These are phyloP conservation scores for Eragrostis tef DNA, from an alignment of 202 grass and related monocot genomes.

Conservation along the genomic window DNA sequence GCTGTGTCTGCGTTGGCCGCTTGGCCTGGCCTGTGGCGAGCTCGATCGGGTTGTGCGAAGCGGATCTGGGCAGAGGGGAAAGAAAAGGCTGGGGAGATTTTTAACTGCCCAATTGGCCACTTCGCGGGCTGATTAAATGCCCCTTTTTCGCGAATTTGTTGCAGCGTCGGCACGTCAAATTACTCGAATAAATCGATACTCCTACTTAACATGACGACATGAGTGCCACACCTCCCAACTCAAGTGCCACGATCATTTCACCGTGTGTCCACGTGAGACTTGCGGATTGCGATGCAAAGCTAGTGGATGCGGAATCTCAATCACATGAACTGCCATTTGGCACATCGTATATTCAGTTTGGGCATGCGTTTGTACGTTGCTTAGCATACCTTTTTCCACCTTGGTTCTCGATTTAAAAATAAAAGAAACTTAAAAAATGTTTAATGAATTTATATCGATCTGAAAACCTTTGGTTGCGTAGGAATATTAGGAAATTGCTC, in stretches of 20 bases:
- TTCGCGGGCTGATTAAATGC: slow-evolving; percentile 32
- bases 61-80: slow-evolving; percentile 44
- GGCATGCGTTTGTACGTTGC: too few relatives aligned
- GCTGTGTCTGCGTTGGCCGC: slow-evolving; percentile 33
- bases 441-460: too few relatives aligned
- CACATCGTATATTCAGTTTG: too few relatives aligned
- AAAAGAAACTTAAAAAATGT: too few relatives aligned
- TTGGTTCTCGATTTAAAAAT: too few relatives aligned
- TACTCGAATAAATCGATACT: not conserved
- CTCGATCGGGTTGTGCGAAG: slow-evolving; percentile 28
- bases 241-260: not conserved
- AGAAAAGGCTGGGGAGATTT: not conserved
- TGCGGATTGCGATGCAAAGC: too few relatives aligned
- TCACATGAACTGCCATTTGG: too few relatives aligned
- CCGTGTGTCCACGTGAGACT: too few relatives aligned
- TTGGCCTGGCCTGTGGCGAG: not conserved
- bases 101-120: not conserved
- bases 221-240: not conserved
- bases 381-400: too few relatives aligned
- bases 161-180: slow-evolving; percentile 41
- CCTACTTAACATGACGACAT: not conserved
- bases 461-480: too few relatives aligned
- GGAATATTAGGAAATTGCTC: too few relatives aligned
- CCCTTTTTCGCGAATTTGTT: not conserved
- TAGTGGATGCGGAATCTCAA: too few relatives aligned